Evolutionary conservation across 441 rosid genomes (phyloP).

Genomic region (Cnidoscolus chayamansa): DNA sequence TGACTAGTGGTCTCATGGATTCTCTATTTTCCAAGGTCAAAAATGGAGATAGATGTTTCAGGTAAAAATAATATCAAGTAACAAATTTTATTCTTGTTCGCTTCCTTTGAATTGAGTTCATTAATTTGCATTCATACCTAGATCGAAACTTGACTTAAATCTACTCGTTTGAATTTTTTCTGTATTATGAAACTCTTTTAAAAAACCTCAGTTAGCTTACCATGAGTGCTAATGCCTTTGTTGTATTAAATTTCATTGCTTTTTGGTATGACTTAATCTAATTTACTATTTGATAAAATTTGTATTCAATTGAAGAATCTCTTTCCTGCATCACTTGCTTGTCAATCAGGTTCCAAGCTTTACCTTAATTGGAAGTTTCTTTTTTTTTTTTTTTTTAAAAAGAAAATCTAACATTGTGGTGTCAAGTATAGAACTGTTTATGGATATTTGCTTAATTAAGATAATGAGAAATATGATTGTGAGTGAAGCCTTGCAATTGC

Average conservation of each 20-base stretch:
- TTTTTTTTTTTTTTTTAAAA: too few species aligned
- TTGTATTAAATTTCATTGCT: background rate
- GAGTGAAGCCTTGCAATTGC: background rate
- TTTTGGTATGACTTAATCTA: background rate
- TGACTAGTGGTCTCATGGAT: conserved; percentile 16
- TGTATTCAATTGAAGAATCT: background rate
- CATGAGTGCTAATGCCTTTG: background rate
- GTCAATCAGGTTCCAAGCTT: background rate
- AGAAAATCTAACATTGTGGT: background rate
- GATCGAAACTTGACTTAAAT: background rate
- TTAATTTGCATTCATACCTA: background rate
- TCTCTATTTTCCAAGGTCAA: conserved; percentile 17
- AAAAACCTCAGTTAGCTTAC: background rate
- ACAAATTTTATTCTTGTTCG: background rate
- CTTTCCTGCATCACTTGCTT: background rate
- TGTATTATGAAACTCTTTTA: background rate
- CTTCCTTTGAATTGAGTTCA: background rate
- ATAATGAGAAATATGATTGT: background rate
- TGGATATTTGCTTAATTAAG: background rate
- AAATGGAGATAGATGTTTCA: conserved; percentile 22
- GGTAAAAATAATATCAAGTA: conserved; percentile 5
- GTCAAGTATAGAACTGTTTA: background rate
- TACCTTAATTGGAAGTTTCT: background rate
- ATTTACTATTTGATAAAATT: background rate
- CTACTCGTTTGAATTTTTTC: background rate